These are phyloP conservation scores for Krasilnikovozyma curviuscula DNA, from an alignment of 768 basidiomycete species.

Conservation along the genomic window DNA sequence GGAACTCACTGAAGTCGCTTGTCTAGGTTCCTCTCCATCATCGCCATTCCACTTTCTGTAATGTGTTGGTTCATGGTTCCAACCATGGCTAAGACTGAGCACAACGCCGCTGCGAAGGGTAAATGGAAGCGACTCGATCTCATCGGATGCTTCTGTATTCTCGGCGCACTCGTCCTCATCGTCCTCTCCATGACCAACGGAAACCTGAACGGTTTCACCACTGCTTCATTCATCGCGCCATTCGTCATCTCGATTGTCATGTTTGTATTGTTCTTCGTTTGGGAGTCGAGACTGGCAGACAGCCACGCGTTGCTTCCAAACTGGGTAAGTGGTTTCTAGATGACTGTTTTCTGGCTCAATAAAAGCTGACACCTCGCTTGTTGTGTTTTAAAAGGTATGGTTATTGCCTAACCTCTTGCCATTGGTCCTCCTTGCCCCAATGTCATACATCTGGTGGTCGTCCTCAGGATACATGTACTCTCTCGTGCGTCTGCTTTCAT, in stretches of 20 bases:
- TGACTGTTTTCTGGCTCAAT: too few relatives aligned
- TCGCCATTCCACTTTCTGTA: conserved; percentile 16
- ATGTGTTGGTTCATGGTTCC: conserved; percentile 21
- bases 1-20: too few relatives aligned
- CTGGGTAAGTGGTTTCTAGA: too few relatives aligned
- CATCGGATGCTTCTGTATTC: conserved; percentile 21
- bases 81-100: conserved; percentile 19
- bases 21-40: conserved; percentile 20
- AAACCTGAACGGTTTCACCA: conserved; percentile 19
- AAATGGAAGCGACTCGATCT: conserved; percentile 23
- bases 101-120: conserved; percentile 17
- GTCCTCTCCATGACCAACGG: conserved; percentile 21
- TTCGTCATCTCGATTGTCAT: conserved; percentile 19
- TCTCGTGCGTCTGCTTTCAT: too few relatives aligned
- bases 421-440: too few relatives aligned
- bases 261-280: conserved; percentile 18
- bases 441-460: too few relatives aligned
- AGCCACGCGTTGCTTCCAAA: conserved; percentile 21
- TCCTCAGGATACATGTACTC: too few relatives aligned
- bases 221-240: conserved; percentile 22
- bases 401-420: too few relatives aligned
- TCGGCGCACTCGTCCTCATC: conserved; percentile 21
- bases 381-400: too few relatives aligned
- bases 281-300: conserved; percentile 16
- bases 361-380: too few relatives aligned